A percentile compares a stretch with the other conserved stretches of the same genome.
Conservation (phyloP, 1,284 basidiomycete genomes). For the Ganoderma meredithae region DNA sequence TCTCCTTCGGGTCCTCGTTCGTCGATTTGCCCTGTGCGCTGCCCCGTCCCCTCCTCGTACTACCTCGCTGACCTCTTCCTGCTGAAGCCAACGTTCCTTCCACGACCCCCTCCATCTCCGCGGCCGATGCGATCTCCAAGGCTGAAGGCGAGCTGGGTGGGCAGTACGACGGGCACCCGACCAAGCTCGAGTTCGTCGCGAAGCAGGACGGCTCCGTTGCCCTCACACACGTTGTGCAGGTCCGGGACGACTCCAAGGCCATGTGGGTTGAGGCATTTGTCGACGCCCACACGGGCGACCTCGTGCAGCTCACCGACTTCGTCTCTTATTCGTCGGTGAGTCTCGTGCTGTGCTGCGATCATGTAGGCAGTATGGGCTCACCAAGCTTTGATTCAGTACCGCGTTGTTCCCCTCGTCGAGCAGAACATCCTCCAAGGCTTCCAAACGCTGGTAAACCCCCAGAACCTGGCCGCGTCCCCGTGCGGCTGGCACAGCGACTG, state of each 20-base stretch:
- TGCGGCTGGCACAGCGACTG: slow-evolving; percentile 57
- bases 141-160: slow-evolving; percentile 51
- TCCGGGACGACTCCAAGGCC: slow-evolving; percentile 58
- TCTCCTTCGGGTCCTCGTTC: slow-evolving; percentile 59
- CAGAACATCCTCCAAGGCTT: slow-evolving; percentile 47
- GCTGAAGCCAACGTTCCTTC: slow-evolving; percentile 45
- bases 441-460: slow-evolving; percentile 49
- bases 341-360: slow-evolving; percentile 1
- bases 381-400: slow-evolving; percentile 43
- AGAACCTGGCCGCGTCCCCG: slow-evolving; percentile 51
- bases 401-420: slow-evolving; percentile 51
- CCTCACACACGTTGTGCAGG: slow-evolving; percentile 63
- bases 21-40: slow-evolving; percentile 49
- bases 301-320: slow-evolving; percentile 63
- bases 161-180: slow-evolving; percentile 49
- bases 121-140: slow-evolving; percentile 47
- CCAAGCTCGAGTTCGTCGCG: slow-evolving; percentile 55
- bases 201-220: slow-evolving; percentile 50
- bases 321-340: slow-evolving; percentile 53
- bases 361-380: background rate
- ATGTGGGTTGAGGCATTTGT: slow-evolving; percentile 73
- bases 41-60: background rate
- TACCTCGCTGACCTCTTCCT: background rate
- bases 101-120: slow-evolving; percentile 46
- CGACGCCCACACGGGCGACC: slow-evolving; percentile 63